Base-by-base conservation (phyloP, 495 filamentous ascomycete species). In the Penicillium cataractarum region DNA sequence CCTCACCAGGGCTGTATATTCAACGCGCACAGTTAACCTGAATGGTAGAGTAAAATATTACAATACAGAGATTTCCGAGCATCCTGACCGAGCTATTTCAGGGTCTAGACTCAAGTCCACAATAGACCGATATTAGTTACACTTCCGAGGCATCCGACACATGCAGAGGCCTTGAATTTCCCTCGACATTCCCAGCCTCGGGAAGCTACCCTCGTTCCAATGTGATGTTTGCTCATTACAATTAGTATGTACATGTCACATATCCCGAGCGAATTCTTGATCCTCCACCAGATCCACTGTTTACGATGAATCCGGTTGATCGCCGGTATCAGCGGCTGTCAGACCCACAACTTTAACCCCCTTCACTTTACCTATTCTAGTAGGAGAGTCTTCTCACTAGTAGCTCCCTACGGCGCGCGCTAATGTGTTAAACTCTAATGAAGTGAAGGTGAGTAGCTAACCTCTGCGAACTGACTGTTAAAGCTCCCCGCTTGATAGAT, bases 381-480 rank as follows among this genome's bases (percentile, higher is more conserved):
- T 21, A 62, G 26, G 60, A 62, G 60, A 27, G 26, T 58, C 54
- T 55, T 53, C 26, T 35, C 51, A 53, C 50, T 32, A 37, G 29
- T 10, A 51, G 22, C 39, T 39, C 42, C 42, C 21, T 55, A 21
- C 21, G 19, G 21, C 6, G 3, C 24, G 42, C 42, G 10, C 24
- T 32, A 39, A 26, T 13, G 10, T 21, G 12, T 51, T 13, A 63
- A 69, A 58, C 55, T 40, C 57, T 62, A 66, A 62, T 21, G 31
- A 52, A 24, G 55, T 29, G 32, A 57, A 55, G 49, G 32, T 32
- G 35, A 49, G 19, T 4, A 51, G 22, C n/a, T 31, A 3, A 7
- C 39, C 51, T 56, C 61, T 57, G 57, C 55, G 58, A 66, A 63
- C 58, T 42, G 58, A 56, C 63, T 39, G 60, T 58, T 66, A 8